These are phyloP conservation scores for Colletotrichum sp. DNA, from an alignment of 2,329 filamentous ascomycete species.

Conservation along the genomic window DNA sequence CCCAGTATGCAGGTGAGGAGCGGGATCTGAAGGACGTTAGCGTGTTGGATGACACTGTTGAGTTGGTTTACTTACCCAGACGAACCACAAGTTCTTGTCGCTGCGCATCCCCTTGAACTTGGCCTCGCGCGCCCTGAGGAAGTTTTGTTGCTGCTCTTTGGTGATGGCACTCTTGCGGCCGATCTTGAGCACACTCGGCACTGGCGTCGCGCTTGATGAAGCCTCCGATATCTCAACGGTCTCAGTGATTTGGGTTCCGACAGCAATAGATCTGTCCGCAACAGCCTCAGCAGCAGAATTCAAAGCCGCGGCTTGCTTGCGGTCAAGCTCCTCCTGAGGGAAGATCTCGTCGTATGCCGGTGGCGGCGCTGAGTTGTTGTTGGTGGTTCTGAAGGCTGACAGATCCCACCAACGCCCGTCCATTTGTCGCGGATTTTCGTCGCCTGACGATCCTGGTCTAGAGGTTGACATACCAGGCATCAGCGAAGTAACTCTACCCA, in stretches of 20 bases:
- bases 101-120: slow-evolving; percentile 68
- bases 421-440: slow-evolving; percentile 45
- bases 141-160: slow-evolving; percentile 67
- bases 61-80: slow-evolving; percentile 62
- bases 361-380: slow-evolving; percentile 57
- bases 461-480: slow-evolving; percentile 67
- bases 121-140: slow-evolving; percentile 64
- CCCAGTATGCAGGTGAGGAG: slow-evolving; percentile 52
- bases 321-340: slow-evolving; percentile 59
- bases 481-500: slow-evolving; percentile 74
- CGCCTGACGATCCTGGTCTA: slow-evolving; percentile 52
- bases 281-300: slow-evolving; percentile 63
- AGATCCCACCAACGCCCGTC: slow-evolving; percentile 73
- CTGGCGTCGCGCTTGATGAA: slow-evolving; percentile 16
- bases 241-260: slow-evolving; percentile 46
- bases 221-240: slow-evolving; percentile 42
- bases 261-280: slow-evolving; percentile 57
- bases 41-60: neutral
- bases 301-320: slow-evolving; percentile 62
- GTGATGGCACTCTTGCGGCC: slow-evolving; percentile 68
- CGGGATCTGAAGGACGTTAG: slow-evolving; percentile 48
- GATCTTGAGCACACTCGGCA: slow-evolving; percentile 57
- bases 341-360: slow-evolving; percentile 84
- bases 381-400: slow-evolving; percentile 55
- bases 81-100: slow-evolving; percentile 70